These are phyloP conservation scores for Taphrina deformans DNA, from an alignment of 1,139 yeast genomes.

Conservation along the genomic window DNA sequence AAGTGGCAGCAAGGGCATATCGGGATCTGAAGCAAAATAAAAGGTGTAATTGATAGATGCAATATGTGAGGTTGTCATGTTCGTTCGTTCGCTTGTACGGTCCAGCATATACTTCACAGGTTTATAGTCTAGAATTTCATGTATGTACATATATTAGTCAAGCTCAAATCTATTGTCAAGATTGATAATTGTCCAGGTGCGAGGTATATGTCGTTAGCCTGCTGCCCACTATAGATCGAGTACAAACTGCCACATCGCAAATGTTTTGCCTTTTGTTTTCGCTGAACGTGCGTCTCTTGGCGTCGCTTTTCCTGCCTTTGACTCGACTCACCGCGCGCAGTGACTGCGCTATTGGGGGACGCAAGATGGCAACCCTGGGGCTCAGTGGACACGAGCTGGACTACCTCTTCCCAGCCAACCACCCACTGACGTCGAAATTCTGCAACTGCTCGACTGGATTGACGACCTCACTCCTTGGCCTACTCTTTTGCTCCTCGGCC, in stretches of 20 bases:
- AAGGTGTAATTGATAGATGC: neutral
- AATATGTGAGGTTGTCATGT: neutral
- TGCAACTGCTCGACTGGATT: conserved; percentile 23
- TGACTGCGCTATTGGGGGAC: too few species aligned
- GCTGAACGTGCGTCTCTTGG: too few species aligned
- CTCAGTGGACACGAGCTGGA: too few species aligned
- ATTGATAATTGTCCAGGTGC: too few species aligned
- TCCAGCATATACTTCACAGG: neutral
- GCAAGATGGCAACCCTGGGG: too few species aligned
- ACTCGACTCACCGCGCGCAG: too few species aligned
- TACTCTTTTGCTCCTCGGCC: neutral
- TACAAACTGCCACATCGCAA: too few species aligned
- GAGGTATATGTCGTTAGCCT: too few species aligned
- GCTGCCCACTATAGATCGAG: too few species aligned
- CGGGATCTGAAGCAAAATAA: neutral
- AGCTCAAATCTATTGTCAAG: neutral
- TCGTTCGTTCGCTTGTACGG: neutral
- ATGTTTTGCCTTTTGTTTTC: too few species aligned
- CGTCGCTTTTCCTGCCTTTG: too few species aligned
- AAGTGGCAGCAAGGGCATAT: neutral
- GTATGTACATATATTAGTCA: neutral
- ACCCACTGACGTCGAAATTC: conserved; percentile 29
- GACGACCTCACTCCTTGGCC: neutral
- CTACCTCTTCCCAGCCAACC: conserved; percentile 31
- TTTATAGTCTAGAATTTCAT: neutral